These are phyloP conservation scores for Tolypocladium ovalisporum DNA, from an alignment of 2,329 filamentous ascomycete species.

Conservation along the genomic window DNA sequence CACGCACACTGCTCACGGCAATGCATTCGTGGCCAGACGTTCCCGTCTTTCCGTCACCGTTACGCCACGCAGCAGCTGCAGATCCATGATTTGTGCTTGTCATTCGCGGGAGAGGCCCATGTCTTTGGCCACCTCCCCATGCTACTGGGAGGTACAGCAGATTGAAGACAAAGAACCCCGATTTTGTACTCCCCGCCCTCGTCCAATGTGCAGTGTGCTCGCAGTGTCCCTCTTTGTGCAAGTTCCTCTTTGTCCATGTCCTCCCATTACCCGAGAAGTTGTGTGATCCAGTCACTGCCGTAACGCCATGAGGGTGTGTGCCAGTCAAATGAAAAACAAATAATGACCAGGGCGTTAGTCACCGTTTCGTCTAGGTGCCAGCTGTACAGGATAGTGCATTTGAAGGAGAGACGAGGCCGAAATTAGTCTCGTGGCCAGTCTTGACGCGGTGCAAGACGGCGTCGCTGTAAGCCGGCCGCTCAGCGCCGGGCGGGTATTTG, in stretches of 20 bases:
- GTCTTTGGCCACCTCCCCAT: neutral
- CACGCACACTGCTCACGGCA: neutral
- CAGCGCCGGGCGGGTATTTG: conserved; percentile 22
- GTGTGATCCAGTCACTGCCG: neutral
- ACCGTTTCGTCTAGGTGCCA: neutral
- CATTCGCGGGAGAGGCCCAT: neutral
- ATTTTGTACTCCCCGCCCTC: neutral
- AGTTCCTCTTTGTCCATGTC: neutral
- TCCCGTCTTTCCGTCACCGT: neutral
- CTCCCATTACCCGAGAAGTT: neutral
- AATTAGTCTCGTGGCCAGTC: neutral
- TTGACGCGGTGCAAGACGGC: neutral
- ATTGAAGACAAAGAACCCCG: neutral
- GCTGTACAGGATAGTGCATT: neutral
- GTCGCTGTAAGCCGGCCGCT: conserved; percentile 1
- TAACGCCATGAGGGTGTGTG: neutral
- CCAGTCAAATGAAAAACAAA: neutral
- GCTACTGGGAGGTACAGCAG: neutral
- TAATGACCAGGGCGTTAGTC: neutral
- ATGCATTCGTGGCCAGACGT: neutral
- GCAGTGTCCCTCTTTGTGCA: neutral
- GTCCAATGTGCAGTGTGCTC: neutral
- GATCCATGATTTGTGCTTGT: neutral
- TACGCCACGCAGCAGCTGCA: neutral
- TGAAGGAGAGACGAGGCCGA: neutral